phyloP scores from a whole-genome alignment of 208 protist species.

The Leishmania arabica region DNA sequence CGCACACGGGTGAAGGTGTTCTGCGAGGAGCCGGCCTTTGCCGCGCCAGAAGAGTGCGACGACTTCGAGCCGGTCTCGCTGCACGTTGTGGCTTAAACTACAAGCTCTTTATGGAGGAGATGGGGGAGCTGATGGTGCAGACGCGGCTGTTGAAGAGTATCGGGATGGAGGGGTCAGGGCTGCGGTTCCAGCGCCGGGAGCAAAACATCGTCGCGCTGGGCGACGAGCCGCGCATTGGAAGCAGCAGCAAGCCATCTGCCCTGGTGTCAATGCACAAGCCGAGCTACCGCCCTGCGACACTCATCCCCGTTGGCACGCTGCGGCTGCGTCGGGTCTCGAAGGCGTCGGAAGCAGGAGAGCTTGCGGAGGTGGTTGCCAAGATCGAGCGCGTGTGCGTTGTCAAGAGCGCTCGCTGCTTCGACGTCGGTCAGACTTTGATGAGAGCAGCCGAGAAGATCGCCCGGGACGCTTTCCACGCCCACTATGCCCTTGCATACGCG shows the following conservation, averaged over 20 bases:
- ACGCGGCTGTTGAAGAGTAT: conserved; percentile 28
- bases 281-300: conserved; percentile 22
- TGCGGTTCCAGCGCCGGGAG: conserved; percentile 29
- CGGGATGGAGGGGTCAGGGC: conserved; percentile 30
- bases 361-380: conserved; percentile 37
- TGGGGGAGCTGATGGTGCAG: conserved; percentile 29
- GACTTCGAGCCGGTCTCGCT: conserved; percentile 35
- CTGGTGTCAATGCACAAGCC: neutral
- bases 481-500: conserved; percentile 37
- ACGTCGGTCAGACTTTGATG: conserved; percentile 35
- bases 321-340: conserved; percentile 35
- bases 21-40: conserved; percentile 28
- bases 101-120: conserved; percentile 27
- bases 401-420: conserved; percentile 29
- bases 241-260: neutral
- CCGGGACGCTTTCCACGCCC: conserved; percentile 37
- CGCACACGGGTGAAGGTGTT: conserved; percentile 30
- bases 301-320: conserved; percentile 34
- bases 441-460: conserved; percentile 43
- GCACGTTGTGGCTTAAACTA: conserved; percentile 48
- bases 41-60: conserved; percentile 28
- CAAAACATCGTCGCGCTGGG: neutral
- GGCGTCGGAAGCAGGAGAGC: conserved; percentile 26
- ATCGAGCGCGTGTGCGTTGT: conserved; percentile 54
- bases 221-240: neutral